Base-by-base conservation (phyloP, 208 protist species). In the Leishmania braziliensis region DNA sequence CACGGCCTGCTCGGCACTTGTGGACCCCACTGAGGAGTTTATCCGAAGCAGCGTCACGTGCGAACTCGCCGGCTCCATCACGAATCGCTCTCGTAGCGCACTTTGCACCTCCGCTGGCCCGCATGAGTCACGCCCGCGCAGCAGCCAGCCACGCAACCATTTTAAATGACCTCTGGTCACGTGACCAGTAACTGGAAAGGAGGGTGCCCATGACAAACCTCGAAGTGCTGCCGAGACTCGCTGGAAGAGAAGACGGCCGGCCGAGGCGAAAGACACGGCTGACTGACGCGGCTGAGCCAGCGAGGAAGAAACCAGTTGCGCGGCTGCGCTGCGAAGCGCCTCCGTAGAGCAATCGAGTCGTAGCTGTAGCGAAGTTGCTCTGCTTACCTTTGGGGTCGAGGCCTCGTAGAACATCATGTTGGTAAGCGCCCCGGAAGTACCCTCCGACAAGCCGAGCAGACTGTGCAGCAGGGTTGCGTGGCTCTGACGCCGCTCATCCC, bases 111-210 rank as follows among this genome's bases (percentile, higher is more conserved):
- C 56, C 14, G 43, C 43, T 58, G 90, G n/a, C 33, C 78, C 68
- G 73, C 29, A n/a, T 48, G 18, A 0, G 50, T 50, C 26, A n/a
- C 76, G 5, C 0, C 89, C 85, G 65, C 85, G 83, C 68, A 95
- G 78, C 0, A 96, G 84, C 92, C 92, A 97, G 6, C 93, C 93
- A 12, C 73, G 83, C 69, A 97, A 78, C 95, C 95, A 97, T 71
- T 83, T 85, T 56, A 80, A 65, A 78, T 97, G 95, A 0, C 95
- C 95, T 18, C 82, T 78, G 5, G 85, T 79, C 8, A 93, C 74
- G 26, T 36, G 72, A 16, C 75, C 79, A 60, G 79, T 43, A 14
- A 60, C 58, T 46, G 58, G 36, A 18, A 29, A n/a, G 0, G 54
- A 46, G 29, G 20, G n/a, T 0, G 18, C n/a, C 36, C 70, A 12